These are phyloP conservation scores for Phytophthora pistaciae DNA, from an alignment of 352 stramenopile species.

Conservation along the genomic window DNA sequence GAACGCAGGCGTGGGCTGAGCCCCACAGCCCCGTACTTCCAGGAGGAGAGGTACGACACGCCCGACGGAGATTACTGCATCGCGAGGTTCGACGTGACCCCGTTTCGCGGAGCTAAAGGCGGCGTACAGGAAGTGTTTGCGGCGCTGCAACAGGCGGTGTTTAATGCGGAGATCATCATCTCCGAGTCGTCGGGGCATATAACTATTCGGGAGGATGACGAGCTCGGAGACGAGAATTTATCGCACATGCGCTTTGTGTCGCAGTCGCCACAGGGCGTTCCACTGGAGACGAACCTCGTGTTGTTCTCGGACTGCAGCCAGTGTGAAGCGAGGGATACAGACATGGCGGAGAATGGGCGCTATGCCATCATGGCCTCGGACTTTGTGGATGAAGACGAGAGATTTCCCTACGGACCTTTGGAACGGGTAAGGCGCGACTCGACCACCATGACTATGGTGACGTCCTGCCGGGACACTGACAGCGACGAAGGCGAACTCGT, in stretches of 20 bases:
- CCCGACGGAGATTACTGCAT: slow-evolving; percentile 57
- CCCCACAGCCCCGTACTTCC: slow-evolving; percentile 35
- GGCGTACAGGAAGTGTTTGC: slow-evolving; percentile 61
- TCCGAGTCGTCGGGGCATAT: slow-evolving; percentile 73
- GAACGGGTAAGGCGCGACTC: slow-evolving; percentile 57
- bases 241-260: slow-evolving; percentile 63
- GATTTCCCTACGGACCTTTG: slow-evolving; percentile 57
- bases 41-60: slow-evolving; percentile 61
- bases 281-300: slow-evolving; percentile 52
- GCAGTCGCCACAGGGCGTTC: slow-evolving; percentile 28
- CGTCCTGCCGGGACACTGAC: slow-evolving; percentile 34
- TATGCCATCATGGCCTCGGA: slow-evolving; percentile 55
- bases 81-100: slow-evolving; percentile 61
- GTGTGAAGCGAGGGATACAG: not conserved
- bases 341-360: slow-evolving; percentile 28
- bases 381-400: slow-evolving; percentile 60
- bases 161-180: slow-evolving; percentile 78
- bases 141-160: slow-evolving; percentile 53
- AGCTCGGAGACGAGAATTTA: slow-evolving; percentile 53
- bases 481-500: slow-evolving; percentile 31
- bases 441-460: slow-evolving; percentile 45
- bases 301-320: slow-evolving; percentile 45
- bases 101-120: slow-evolving; percentile 46
- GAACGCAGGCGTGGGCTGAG: slow-evolving; percentile 39
- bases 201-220: slow-evolving; percentile 79